phyloP scores from a whole-genome alignment of 371 early-diverging fungal species.

The Mortierella sp. region DNA sequence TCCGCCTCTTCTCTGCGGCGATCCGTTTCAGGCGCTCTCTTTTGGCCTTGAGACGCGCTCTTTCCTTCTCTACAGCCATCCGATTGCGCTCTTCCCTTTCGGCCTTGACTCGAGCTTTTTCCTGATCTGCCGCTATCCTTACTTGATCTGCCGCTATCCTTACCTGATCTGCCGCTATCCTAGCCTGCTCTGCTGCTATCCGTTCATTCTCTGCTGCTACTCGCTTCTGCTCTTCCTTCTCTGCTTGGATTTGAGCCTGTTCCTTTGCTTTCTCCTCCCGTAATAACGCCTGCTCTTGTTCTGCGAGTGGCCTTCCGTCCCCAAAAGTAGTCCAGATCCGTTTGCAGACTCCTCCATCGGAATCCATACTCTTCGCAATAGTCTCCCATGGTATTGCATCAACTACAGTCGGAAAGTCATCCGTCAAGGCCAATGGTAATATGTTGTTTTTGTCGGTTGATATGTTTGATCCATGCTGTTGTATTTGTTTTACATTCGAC shows the following conservation, averaged over 20 bases:
- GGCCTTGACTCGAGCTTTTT: neutral
- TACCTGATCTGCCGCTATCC: neutral
- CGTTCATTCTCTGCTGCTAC: neutral
- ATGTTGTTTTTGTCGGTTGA: neutral
- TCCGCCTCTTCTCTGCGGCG: neutral
- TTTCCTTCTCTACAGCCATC: neutral
- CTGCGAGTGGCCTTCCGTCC: conserved; percentile 13
- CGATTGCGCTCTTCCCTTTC: neutral
- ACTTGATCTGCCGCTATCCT: too few species aligned
- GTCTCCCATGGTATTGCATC: conserved; percentile 21
- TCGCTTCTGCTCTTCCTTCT: neutral
- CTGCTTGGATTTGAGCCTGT: neutral
- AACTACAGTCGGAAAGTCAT: neutral
- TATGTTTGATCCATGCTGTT: neutral
- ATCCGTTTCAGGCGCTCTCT: neutral
- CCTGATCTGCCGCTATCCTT: neutral
- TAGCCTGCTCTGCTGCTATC: neutral
- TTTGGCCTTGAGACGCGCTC: neutral
- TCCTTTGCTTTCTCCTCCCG: neutral
- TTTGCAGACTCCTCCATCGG: conserved; percentile 2
- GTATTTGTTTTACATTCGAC: neutral
- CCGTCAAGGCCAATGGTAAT: neutral
- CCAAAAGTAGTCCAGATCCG: conserved; percentile 28
- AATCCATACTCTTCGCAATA: conserved; percentile 2
- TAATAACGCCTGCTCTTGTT: neutral